These are phyloP conservation scores for Plasmopara viticola DNA, from an alignment of 352 stramenopile genomes.

Conservation along the genomic window DNA sequence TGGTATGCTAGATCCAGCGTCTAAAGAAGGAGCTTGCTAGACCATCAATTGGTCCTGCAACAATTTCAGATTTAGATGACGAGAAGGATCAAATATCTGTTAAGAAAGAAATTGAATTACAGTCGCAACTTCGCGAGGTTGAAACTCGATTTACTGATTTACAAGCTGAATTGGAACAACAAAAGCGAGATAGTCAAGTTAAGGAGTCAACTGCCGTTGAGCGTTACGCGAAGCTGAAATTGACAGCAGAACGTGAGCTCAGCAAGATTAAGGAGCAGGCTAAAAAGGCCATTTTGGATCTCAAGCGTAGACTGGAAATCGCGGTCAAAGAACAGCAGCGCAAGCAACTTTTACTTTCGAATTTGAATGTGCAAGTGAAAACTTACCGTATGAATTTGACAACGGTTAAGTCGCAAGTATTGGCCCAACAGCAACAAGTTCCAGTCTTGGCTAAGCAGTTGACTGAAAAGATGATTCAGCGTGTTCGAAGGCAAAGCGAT, in stretches of 20 bases:
- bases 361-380: conserved; percentile 37
- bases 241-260: conserved; percentile 63
- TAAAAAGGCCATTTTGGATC: conserved; percentile 81
- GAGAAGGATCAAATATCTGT: conserved; percentile 16
- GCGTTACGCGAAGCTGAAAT: conserved; percentile 72
- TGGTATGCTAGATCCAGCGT: conserved; percentile 37
- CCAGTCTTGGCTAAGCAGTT: conserved; percentile 59
- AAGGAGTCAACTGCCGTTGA: conserved; percentile 56
- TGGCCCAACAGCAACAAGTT: conserved; percentile 47
- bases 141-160: conserved; percentile 29
- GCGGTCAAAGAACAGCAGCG: conserved; percentile 52
- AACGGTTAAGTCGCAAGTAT: conserved; percentile 48
- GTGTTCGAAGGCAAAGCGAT: conserved; percentile 65
- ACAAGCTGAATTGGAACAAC: conserved; percentile 45
- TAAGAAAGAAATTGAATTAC: conserved; percentile 29
- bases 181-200: conserved; percentile 31
- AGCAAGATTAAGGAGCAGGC: conserved; percentile 84
- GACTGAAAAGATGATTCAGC: conserved; percentile 62
- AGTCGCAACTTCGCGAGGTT: conserved; percentile 39
- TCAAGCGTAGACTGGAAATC: conserved; percentile 69
- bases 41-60: conserved; percentile 19
- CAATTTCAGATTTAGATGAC: conserved; percentile 32
- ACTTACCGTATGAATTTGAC: conserved; percentile 51
- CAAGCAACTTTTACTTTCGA: conserved; percentile 39
- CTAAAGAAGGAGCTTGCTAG: conserved; percentile 49